Conservation (phyloP, 345 rosid species). For the Eutrema yunnanense region DNA sequence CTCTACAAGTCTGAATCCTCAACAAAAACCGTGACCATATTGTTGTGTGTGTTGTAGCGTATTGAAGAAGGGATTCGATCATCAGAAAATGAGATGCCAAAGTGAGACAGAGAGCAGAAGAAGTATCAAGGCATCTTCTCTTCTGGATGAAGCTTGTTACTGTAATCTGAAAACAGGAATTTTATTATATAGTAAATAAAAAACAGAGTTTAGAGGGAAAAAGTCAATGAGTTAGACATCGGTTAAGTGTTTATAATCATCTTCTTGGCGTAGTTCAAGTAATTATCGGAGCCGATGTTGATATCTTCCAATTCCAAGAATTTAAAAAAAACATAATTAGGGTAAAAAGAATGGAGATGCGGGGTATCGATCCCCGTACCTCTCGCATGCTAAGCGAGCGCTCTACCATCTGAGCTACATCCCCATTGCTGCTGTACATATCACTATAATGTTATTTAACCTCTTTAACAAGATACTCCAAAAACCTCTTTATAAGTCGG, state of each 20-base stretch:
- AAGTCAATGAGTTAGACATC: not conserved
- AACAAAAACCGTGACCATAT: not conserved
- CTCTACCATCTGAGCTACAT: conserved; percentile 39
- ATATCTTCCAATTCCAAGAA: too few species aligned
- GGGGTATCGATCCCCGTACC: conserved; percentile 85
- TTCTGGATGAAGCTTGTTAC: not conserved
- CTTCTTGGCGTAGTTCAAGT: not conserved
- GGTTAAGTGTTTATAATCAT: not conserved
- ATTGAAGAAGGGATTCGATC: conserved; percentile 79
- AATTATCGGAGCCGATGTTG: too few species aligned
- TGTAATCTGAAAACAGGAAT: not conserved
- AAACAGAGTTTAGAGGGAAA: not conserved
- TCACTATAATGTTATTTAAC: too few species aligned
- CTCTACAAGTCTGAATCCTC: not conserved
- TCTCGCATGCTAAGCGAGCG: conserved; percentile 95
- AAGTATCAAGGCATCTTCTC: not conserved
- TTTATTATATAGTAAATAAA: not conserved
- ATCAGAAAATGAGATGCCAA: conserved; percentile 21
- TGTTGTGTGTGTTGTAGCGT: conserved; percentile 34
- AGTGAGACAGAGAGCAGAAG: not conserved
- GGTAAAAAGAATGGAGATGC: conserved; percentile 43
- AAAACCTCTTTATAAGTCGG: not conserved
- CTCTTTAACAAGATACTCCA: not conserved
- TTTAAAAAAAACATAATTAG: too few species aligned
- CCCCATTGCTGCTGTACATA: not conserved